phyloP scores from a whole-genome alignment of 2,329 filamentous ascomycete genomes.

The Botrytis paeoniae region DNA sequence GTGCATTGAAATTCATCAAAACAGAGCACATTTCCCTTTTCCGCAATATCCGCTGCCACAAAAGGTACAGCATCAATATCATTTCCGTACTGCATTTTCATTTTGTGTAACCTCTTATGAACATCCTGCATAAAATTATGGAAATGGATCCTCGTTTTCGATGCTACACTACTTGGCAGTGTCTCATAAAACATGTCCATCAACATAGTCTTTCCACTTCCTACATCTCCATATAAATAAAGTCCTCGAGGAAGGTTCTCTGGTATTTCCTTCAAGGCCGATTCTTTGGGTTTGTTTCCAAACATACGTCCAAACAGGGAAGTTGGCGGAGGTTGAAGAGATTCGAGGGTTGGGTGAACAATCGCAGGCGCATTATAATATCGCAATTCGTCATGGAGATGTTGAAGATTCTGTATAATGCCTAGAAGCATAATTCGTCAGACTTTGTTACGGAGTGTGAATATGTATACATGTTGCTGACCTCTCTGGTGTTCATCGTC shows the following conservation, averaged over 20 bases:
- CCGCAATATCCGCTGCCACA: constrained; percentile 90
- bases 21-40: constrained; percentile 80
- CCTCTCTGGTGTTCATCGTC: constrained; percentile 92
- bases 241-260: constrained; percentile 78
- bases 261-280: constrained; percentile 54
- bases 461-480: constrained; percentile 40
- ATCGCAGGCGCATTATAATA: constrained; percentile 72
- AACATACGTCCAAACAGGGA: constrained; percentile 63
- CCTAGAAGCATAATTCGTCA: constrained; percentile 46
- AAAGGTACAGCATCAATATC: constrained; percentile 90
- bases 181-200: constrained; percentile 99
- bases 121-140: constrained; percentile 99
- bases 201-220: constrained; percentile 97
- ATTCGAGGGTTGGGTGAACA: constrained; percentile 72
- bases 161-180: constrained; percentile 71
- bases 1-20: constrained; percentile 99
- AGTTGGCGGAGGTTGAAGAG: constrained; percentile 52
- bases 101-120: constrained; percentile 82
- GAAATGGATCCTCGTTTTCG: constrained; percentile 93
- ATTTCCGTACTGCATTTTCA: constrained; percentile 85
- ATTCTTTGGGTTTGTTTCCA: constrained; percentile 43
- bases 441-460: constrained; percentile 1
- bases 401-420: constrained; percentile 85
- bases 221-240: constrained; percentile 95
- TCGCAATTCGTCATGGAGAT: constrained; percentile 78